Evolutionary conservation across 345 rosid genomes (phyloP).

Genomic region (Acer campestre): DNA sequence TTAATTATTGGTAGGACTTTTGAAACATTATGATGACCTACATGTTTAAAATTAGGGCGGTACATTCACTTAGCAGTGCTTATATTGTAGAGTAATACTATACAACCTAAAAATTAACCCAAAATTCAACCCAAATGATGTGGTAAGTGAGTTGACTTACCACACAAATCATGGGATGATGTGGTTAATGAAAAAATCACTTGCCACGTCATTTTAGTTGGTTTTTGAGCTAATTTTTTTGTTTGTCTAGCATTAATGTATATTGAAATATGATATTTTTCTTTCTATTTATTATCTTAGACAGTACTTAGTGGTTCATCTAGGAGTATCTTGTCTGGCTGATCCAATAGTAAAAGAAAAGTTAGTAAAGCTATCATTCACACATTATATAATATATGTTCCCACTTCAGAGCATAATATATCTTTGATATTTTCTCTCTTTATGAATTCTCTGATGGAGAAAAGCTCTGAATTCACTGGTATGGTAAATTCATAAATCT

Average conservation of each 20-base stretch:
- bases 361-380: neutral
- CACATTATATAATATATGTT: neutral
- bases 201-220: no score
- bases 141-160: no score
- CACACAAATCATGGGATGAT: no score
- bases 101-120: no score
- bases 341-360: neutral
- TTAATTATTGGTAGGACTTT: neutral
- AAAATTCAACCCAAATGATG: no score
- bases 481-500: neutral
- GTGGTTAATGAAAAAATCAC: no score
- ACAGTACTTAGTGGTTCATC: no score
- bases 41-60: neutral
- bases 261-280: neutral
- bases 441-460: neutral
- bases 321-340: neutral
- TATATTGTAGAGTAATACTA: neutral
- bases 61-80: neutral
- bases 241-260: no score
- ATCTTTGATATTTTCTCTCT: neutral
- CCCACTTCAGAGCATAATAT: neutral
- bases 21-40: neutral
- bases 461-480: neutral
- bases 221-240: no score
- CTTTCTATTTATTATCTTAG: no score